Base-by-base conservation (phyloP, 2,329 filamentous ascomycete species). In the Pezicula neosporulosa region DNA sequence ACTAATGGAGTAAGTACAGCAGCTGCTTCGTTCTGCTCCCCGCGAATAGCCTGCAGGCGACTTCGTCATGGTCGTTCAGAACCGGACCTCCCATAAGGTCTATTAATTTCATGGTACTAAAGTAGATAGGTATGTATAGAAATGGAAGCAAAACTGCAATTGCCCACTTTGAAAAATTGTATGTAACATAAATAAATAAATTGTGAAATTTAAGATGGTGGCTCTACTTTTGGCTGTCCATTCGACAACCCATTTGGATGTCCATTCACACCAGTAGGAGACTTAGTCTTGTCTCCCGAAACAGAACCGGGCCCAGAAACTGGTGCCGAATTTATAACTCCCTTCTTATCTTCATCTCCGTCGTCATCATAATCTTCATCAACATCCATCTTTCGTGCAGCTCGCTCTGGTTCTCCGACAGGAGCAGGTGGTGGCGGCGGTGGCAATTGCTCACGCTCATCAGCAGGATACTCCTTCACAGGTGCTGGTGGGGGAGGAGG, bases 311-410 rank as follows among this genome's bases (percentile, higher is more conserved):
- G 68, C 4, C 73, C 68, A 16, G 79, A 76, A 9, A 66, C 70
- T 10, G 73, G 70, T 15, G 68, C 68, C 9, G 75, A 72, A 8
- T 70, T 67, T 13, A 78, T 71, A 1, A 71, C 77, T 8, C 75
- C 66, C 67, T 86, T 86, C 72, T 86, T 86, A 51, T 94, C 87
- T 53, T 97, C 93, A 59, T 96, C 92, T 4, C 83, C 90, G 51
- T 92, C 93, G 63, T 97, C 93, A 67, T 97, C 93, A 63, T 99
- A 97, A 67, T 97, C 89, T 68, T 99, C 94, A 60, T 99, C 92
- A 18, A 97, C 89, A 6, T 97, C 93, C 83, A 99, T 95, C 70
- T 96, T 96, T 19, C 94, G 81, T 18, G 91, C 90, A 33, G 94
- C 91, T 48, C 84, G 75, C 68, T 88, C 84, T 9, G 91, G 89